These are phyloP conservation scores for Schizophyllum amplum DNA, from an alignment of 1,284 basidiomycete species.

Conservation along the genomic window DNA sequence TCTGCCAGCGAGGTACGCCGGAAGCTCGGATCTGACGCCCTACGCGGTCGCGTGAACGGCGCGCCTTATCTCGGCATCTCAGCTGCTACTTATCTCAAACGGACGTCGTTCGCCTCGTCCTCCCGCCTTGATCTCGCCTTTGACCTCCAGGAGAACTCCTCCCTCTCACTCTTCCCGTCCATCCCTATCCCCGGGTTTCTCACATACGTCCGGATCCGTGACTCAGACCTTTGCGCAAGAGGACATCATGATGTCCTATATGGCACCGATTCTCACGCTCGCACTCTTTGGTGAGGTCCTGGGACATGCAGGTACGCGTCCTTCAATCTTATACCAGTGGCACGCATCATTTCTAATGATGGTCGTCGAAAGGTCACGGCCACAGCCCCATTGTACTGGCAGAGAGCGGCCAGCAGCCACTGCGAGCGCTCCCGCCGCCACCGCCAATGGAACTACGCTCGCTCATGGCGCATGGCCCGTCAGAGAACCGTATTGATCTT, in stretches of 20 bases:
- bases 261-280: background rate
- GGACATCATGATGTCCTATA: no score
- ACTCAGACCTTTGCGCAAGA: no score
- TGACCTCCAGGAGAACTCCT: background rate
- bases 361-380: no score
- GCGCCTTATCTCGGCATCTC: background rate
- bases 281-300: background rate
- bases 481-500: conserved; percentile 62
- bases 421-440: background rate
- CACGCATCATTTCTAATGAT: no score
- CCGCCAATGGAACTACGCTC: conserved; percentile 49
- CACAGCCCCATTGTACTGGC: conserved; percentile 26
- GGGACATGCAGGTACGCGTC: background rate
- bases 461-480: conserved; percentile 54
- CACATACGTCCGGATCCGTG: no score
- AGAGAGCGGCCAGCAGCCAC: background rate
- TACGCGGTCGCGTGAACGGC: background rate
- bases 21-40: background rate
- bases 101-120: no score
- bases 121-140: background rate
- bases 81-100: background rate
- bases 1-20: background rate
- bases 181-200: no score
- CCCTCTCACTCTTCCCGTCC: background rate
- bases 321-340: no score